phyloP scores from a whole-genome alignment of 2,329 filamentous ascomycete species.

The Penicillium vulpinum region DNA sequence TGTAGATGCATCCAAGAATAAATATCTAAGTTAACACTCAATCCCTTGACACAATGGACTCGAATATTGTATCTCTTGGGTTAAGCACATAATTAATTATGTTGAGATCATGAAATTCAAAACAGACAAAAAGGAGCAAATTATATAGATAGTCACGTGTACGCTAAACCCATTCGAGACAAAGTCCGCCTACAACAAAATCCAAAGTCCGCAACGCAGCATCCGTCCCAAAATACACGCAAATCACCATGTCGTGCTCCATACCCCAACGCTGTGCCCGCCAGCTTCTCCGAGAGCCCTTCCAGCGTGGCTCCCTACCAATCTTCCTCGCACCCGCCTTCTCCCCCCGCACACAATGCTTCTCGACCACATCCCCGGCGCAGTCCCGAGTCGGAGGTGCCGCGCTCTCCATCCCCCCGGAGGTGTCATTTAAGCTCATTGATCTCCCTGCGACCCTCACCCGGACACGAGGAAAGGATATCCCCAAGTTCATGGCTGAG shows the following conservation, averaged over 20 bases:
- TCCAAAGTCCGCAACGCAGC: slow-evolving; percentile 27
- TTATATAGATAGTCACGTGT: slow-evolving; percentile 19
- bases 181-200: slow-evolving; percentile 34
- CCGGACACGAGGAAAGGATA: slow-evolving; percentile 62
- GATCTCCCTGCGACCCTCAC: slow-evolving; percentile 61
- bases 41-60: too few species aligned
- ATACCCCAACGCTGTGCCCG: slow-evolving; percentile 62
- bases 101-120: too few species aligned
- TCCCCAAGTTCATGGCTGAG: slow-evolving; percentile 65
- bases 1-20: neutral
- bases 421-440: slow-evolving; percentile 71
- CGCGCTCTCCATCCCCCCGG: slow-evolving; percentile 76
- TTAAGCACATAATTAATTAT: neutral
- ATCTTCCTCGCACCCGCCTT: slow-evolving; percentile 73
- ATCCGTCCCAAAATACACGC: slow-evolving; percentile 24
- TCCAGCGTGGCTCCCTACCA: slow-evolving; percentile 59
- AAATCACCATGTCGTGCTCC: slow-evolving; percentile 61
- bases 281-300: slow-evolving; percentile 53
- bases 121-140: neutral
- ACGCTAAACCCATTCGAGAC: slow-evolving; percentile 17
- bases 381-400: slow-evolving; percentile 84
- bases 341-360: slow-evolving; percentile 55
- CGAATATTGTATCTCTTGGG: too few species aligned
- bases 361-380: slow-evolving; percentile 68
- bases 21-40: neutral